Evolutionary conservation across 2,329 filamentous ascomycete species (phyloP).

Genomic region (Scedosporium apiospermum): DNA sequence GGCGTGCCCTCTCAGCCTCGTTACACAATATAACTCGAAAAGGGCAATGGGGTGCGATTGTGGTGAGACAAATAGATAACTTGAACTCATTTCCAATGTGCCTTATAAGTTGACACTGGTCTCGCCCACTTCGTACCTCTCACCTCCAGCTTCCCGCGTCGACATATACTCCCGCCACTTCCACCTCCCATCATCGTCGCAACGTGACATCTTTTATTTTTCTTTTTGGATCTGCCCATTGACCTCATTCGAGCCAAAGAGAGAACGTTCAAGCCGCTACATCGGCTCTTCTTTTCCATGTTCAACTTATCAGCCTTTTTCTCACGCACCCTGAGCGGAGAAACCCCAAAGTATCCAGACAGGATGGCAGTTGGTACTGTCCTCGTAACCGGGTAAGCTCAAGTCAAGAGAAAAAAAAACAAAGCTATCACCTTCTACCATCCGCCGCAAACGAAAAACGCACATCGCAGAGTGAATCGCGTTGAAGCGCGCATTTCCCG

Average conservation of each 20-base stretch:
- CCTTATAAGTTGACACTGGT: not conserved
- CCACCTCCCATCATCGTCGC: not conserved
- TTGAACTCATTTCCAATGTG: no score
- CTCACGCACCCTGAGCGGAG: not conserved
- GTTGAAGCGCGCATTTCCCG: not conserved
- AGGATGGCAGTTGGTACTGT: slow-evolving; percentile 78
- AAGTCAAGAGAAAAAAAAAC: not conserved
- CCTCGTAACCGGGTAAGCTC: slow-evolving; percentile 77
- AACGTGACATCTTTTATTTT: not conserved
- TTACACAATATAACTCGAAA: no score
- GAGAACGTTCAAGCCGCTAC: not conserved
- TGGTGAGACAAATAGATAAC: no score
- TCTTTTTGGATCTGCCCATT: not conserved
- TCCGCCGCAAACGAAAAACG: slow-evolving; percentile 5
- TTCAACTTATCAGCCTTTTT: not conserved
- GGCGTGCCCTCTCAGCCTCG: no score
- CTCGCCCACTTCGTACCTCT: not conserved
- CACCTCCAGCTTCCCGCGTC: not conserved
- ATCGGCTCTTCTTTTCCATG: not conserved
- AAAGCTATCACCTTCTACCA: slow-evolving; percentile 11
- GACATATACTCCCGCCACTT: not conserved
- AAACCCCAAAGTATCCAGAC: slow-evolving; percentile 12
- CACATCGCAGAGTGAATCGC: not conserved
- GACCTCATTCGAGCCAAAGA: not conserved
- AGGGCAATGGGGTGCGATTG: no score